phyloP scores from a whole-genome alignment of 768 basidiomycete genomes.

The Ramaria rubella region DNA sequence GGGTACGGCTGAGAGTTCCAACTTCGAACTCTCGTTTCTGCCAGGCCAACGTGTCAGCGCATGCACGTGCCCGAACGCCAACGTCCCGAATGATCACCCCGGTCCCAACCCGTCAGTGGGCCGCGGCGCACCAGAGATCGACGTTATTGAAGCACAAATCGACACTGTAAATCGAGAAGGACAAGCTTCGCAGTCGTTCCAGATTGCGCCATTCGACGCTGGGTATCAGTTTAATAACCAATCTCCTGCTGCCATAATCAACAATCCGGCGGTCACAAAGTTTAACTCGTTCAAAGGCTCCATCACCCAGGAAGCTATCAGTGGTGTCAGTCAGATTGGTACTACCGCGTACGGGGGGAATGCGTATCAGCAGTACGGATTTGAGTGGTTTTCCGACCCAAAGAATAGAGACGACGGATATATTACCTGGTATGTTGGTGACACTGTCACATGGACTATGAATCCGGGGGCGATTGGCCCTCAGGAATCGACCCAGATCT shows the following conservation, averaged over 20 bases:
- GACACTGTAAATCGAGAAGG: constrained; percentile 45
- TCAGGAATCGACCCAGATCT: constrained; percentile 50
- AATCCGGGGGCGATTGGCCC: constrained; percentile 61
- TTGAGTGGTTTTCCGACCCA: constrained; percentile 79
- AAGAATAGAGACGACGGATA: constrained; percentile 59
- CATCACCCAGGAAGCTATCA: constrained; percentile 66
- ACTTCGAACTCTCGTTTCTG: constrained; percentile 57
- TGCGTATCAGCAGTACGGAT: constrained; percentile 58
- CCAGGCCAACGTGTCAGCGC: constrained; percentile 84
- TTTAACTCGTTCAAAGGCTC: constrained; percentile 70
- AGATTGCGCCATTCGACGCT: constrained; percentile 73
- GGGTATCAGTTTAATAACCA: constrained; percentile 55
- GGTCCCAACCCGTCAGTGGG: constrained; percentile 62
- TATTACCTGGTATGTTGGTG: constrained; percentile 77
- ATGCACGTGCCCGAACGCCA: constrained; percentile 75
- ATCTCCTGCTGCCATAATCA: constrained; percentile 46
- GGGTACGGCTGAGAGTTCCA: constrained; percentile 33
- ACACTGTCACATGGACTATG: constrained; percentile 63
- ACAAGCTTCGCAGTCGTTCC: constrained; percentile 74
- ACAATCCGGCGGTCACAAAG: constrained; percentile 41
- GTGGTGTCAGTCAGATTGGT: constrained; percentile 53
- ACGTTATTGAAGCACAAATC: constrained; percentile 81
- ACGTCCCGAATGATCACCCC: constrained; percentile 56
- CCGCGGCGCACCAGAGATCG: constrained; percentile 87
- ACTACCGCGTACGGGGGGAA: constrained; percentile 48